Evolutionary conservation across 495 filamentous ascomycete genomes (phyloP).

Genomic region (Aspergillus avenaceus): DNA sequence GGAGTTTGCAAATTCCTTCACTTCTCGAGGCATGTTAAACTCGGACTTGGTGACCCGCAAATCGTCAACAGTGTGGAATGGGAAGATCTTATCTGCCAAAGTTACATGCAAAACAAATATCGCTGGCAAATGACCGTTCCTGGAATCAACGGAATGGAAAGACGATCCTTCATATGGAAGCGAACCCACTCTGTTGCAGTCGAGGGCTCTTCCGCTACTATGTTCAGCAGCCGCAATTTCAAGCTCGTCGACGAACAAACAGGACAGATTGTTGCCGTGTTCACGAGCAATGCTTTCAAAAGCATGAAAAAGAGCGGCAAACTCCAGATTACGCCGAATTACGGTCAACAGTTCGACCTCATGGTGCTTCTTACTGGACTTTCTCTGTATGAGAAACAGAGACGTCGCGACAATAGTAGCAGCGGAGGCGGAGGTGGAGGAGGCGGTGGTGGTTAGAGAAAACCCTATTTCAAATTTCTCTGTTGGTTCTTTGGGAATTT

Average conservation of each 20-base stretch:
- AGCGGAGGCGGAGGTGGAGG: slow-evolving; percentile 13
- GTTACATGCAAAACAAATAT: slow-evolving; percentile 16
- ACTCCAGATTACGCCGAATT: slow-evolving; percentile 16
- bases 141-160: background rate
- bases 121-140: slow-evolving; percentile 21
- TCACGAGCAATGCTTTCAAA: slow-evolving; percentile 16
- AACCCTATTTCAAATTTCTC: too few relatives aligned
- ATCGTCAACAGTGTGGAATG: slow-evolving; percentile 16
- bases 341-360: slow-evolving; percentile 18
- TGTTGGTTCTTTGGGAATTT: too few relatives aligned
- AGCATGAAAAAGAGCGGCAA: slow-evolving; percentile 20
- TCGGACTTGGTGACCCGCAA: slow-evolving; percentile 29
- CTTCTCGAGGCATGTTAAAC: slow-evolving; percentile 28
- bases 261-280: slow-evolving; percentile 24
- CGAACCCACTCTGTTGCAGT: slow-evolving; percentile 24
- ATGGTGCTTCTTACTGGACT: slow-evolving; percentile 21
- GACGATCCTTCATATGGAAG: slow-evolving; percentile 32
- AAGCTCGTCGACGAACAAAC: slow-evolving; percentile 30
- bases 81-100: slow-evolving; percentile 23
- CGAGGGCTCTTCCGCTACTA: slow-evolving; percentile 7
- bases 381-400: slow-evolving; percentile 16
- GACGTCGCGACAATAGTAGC: slow-evolving; percentile 11
- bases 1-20: slow-evolving; percentile 31
- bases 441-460: slow-evolving; percentile 2
- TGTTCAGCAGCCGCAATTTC: slow-evolving; percentile 14